Base-by-base conservation (phyloP, 331 rosid species). In the Telfairia occidentalis region DNA sequence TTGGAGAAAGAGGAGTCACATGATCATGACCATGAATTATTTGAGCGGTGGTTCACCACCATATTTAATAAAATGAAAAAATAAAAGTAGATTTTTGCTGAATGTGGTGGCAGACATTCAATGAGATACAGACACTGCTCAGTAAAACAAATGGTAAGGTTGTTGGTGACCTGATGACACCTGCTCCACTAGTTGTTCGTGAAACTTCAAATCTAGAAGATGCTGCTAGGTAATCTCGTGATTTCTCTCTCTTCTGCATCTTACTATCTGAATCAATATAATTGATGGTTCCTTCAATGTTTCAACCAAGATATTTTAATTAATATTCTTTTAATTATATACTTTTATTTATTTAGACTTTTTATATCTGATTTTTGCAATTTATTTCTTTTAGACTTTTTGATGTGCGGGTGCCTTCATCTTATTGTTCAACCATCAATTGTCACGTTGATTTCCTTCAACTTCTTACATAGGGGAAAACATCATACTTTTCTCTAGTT, bases 151-250 rank as follows among this genome's bases (percentile, higher is more conserved):
- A 91, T 66, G 97, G 97, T 12, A 82, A 91, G 86, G 90, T 91
- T 82, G 96, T 94, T 42, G 98, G 98, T 8, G 98, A 94, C 83
- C 80, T 94, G 42, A 94, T 94, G 98, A 94, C 98, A 40, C 84
- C 92, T 19, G 83, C 88, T 66, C 98, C 98, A 9, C 96, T 94
- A 53, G 89, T 90, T 83, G 97, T 94, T 74, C 87, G 81, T 55
- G 90, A 86, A 81, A 89, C 89, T 43, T 85, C 98, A 81, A 85
- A 84, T 75, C 84, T 94, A 30, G 97, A 90, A 85, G 98, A 89
- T 65, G 98, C 97, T 80, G 97, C 96, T 45, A 85, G 91, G 98
- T 94, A 84, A 34, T 37, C 29, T 5, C 37, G 35, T 52, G 59
- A 54, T 52, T 18, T 37, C 15, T 53, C 19, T 69, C 23, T 73